Evolutionary conservation across 768 basidiomycete species (phyloP).

Genomic region (Suillus bovinus): DNA sequence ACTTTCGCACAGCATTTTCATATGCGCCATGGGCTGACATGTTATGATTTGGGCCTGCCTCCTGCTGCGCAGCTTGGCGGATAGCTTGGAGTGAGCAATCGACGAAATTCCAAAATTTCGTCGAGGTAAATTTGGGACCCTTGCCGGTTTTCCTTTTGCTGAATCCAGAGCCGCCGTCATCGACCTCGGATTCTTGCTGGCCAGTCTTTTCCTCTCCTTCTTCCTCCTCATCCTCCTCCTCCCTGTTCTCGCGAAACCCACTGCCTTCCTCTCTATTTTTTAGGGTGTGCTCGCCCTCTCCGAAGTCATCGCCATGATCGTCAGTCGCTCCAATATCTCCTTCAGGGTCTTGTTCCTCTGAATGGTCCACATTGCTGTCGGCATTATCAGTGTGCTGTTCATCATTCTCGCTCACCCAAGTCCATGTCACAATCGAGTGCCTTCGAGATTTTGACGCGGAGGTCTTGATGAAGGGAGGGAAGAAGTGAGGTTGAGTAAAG

Average conservation of each 20-base stretch:
- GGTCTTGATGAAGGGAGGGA: not conserved
- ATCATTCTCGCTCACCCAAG: not conserved
- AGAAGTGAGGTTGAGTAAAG: not conserved
- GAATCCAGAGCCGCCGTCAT: not conserved
- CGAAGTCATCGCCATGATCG: not conserved
- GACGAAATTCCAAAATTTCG: not conserved
- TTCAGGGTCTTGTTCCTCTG: not conserved
- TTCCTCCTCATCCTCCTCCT: not conserved
- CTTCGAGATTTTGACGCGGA: not conserved
- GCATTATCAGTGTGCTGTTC: not conserved
- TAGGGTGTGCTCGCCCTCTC: not conserved
- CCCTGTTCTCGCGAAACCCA: not conserved
- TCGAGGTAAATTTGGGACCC: not conserved
- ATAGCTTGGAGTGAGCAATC: too few relatives aligned
- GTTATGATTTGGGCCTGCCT: too few relatives aligned
- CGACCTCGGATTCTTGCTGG: not conserved
- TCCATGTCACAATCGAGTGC: not conserved
- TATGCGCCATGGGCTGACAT: too few relatives aligned
- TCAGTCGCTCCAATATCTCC: not conserved
- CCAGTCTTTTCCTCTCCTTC: not conserved
- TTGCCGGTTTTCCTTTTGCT: not conserved
- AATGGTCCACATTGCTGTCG: not conserved
- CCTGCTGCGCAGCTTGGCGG: too few relatives aligned
- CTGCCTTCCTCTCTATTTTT: not conserved
- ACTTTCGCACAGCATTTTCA: too few relatives aligned